These are phyloP conservation scores for Scheffersomyces lignicola DNA, from an alignment of 1,139 yeast genomes.

Conservation along the genomic window DNA sequence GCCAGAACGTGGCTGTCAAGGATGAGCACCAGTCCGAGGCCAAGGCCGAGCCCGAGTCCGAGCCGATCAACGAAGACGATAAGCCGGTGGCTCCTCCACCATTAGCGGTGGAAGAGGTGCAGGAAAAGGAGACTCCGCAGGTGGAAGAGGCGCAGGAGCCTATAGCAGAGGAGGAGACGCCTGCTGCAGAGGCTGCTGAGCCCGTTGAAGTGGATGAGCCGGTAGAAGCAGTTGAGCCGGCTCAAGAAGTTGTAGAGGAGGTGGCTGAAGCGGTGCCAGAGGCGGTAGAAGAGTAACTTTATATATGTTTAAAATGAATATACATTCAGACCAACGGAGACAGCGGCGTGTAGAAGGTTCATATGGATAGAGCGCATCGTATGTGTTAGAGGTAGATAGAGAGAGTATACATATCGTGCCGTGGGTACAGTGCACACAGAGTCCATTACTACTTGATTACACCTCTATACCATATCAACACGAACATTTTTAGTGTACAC, in stretches of 20 bases:
- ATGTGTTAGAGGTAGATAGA: no score
- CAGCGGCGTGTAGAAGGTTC: neutral
- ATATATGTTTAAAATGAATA: no score
- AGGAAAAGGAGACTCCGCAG: conserved; percentile 7
- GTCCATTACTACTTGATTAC: no score
- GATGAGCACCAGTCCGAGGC: conserved; percentile 11
- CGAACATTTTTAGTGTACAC: neutral
- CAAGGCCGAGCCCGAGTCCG: conserved; percentile 3
- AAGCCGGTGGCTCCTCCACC: conserved; percentile 1
- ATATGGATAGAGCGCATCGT: neutral
- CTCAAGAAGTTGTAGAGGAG: conserved; percentile 10
- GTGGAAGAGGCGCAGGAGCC: conserved; percentile 10
- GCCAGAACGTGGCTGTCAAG: conserved; percentile 1
- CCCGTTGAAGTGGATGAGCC: conserved; percentile 5
- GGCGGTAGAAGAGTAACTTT: conserved; percentile 5
- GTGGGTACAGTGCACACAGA: no score
- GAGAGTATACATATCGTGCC: no score
- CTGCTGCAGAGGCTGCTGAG: conserved; percentile 7
- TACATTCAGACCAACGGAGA: no score
- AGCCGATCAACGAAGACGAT: neutral
- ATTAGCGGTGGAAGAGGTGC: conserved; percentile 7
- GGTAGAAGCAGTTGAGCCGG: conserved; percentile 23
- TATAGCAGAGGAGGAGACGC: conserved; percentile 10
- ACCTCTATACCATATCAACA: no score
- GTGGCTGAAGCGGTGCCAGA: conserved; percentile 4